Evolutionary conservation across 2,329 filamentous ascomycete species (phyloP), one percentile per base, ranked within the genome.

Genomic region (Beauveria medogensis): DNA sequence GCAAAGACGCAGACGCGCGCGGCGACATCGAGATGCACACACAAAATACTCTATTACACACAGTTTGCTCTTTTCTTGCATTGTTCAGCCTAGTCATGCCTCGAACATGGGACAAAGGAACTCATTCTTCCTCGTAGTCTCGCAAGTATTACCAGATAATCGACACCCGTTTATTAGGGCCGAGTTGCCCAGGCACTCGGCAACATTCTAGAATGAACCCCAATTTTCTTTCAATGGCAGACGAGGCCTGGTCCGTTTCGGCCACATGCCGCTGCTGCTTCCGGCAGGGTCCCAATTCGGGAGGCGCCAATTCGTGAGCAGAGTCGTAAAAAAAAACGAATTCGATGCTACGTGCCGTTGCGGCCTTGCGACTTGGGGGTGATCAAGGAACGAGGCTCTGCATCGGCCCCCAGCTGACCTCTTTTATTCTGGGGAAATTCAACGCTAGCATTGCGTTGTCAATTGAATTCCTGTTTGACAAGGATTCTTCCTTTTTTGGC

Each of bases 281-380:
- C 37, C 37, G 55, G 47, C 37, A 51, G 55, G 47, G 34, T 52
- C 34, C 55, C 30, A 43, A 51, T 59, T 51, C 55, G 55, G 55
- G 55, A 59, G 34, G 18, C 55, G 55, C 55, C 55, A 37, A 51
- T 59, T 59, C 37, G 55, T 47, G 44, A 46, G 30, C 54, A 44
- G 44, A 20, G 55, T 16, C 24, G 5, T 28, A 34, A 52, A 52
- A 37, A 52, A 37, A 51, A 51, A 59, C 55, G 47, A 59, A 48
- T 43, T 47, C n/a, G 46, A 59, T 59, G 55, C 51, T 59, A 59
- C 55, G 55, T 59, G 24, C 55, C 55, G 46, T 58, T 37, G 40
- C 2, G 52, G 52, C 16, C 34, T 20, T 20, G 16, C n/a, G 10
- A 4, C 18, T n/a, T 51, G 18, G 47, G 50, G 53, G 40, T 12